Conservation (phyloP, 495 filamentous ascomycete genomes). For the Aspergillus affinis region DNA sequence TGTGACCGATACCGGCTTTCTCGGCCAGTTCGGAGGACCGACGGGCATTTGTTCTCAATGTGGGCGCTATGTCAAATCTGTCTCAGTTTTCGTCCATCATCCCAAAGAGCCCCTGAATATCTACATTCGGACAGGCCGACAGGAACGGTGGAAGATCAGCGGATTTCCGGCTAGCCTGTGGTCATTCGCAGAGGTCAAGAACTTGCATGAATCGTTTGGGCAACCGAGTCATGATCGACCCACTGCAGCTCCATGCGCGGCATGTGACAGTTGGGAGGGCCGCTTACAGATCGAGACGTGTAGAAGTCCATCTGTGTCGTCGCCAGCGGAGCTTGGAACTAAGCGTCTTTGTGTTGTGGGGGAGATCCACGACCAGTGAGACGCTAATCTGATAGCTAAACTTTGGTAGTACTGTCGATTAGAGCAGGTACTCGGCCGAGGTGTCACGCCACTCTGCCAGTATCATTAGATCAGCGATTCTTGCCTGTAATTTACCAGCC, state of each 20-base stretch:
- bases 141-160: conserved; percentile 20
- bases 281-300: background rate
- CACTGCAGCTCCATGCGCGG: conserved; percentile 3
- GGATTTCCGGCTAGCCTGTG: conserved; percentile 21
- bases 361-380: background rate
- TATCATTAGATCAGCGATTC: background rate
- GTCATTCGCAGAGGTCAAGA: conserved; percentile 11
- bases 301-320: background rate
- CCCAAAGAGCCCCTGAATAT: conserved; percentile 17
- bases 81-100: conserved; percentile 17
- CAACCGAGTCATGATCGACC: conserved; percentile 14
- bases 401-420: background rate
- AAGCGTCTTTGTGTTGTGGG: conserved; percentile 9
- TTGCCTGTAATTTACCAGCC: background rate
- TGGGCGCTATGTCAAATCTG: conserved; percentile 16
- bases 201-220: conserved; percentile 18
- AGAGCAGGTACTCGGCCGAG: too few species aligned
- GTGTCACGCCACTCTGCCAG: too few species aligned
- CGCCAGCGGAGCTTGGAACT: conserved; percentile 1
- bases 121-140: conserved; percentile 13
- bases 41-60: conserved; percentile 17
- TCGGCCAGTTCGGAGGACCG: conserved; percentile 14
- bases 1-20: conserved; percentile 16
- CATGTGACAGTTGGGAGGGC: conserved; percentile 2
- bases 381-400: background rate